Base-by-base conservation (phyloP, 768 basidiomycete species). In the Suillus spraguei region DNA sequence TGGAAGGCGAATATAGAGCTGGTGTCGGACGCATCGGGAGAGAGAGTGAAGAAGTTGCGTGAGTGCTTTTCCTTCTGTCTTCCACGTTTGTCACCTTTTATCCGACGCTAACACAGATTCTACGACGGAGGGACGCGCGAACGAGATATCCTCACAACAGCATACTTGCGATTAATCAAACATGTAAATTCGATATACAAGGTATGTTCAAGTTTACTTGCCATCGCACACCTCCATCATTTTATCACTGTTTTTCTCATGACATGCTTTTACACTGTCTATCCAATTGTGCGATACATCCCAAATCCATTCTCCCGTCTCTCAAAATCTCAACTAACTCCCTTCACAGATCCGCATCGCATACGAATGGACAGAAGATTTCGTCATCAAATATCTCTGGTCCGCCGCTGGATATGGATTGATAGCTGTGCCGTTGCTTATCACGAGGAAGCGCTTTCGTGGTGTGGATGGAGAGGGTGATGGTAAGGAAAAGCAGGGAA, bases 341-440 rank as follows among this genome's bases (percentile, higher is more conserved):
- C 41, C 6, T 50, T 5, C 42, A 35, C 64, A 93, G 91, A 92
- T 94, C 60, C 89, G 94, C 17, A 93, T 96, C 54, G 90, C 90
- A 2, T 96, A 94, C 70, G 93, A 88, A 77, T 97, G 92, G 95
- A 97, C 93, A 0, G 96, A 97, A 72, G 96, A 97, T 78, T 95
- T 94, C 68, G 91, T 97, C 22, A 95, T 97, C 81, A 97, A 97
- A 75, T 98, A 97, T 73, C 78, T 93, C 10, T 97, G 95, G 96
- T 94, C 92, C 11, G 95, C 95, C 1, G 89, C 88, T 5, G 97
- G 97, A 0, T 99, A 98, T 74, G 84, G 83, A 5, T 82, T 98
- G 24, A 98, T 99, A 71, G 92, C 95, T 9, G 89, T 98, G 1
- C 97, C 96, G 0, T 83, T 97, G 22, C 79, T 97, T 44, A 87